Conservation (phyloP, 768 basidiomycete species). For the Boletus rubroflammeus region DNA sequence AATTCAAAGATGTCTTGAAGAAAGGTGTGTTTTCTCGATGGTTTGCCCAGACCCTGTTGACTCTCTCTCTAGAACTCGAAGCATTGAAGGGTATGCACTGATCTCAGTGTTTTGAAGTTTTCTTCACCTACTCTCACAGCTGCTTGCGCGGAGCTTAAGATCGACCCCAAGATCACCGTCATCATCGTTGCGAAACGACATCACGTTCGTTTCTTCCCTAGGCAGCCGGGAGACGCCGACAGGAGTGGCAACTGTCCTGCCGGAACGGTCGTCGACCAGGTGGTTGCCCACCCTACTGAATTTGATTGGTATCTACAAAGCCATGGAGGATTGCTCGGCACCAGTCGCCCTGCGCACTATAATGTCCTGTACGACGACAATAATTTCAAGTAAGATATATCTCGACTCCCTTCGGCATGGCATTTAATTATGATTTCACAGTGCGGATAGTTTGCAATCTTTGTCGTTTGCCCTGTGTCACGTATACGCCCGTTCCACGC, state of each 20-base stretch:
- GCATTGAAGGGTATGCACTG: slow-evolving; percentile 48
- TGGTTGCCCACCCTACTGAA: slow-evolving; percentile 66
- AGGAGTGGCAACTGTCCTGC: slow-evolving; percentile 71
- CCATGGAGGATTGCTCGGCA: slow-evolving; percentile 75
- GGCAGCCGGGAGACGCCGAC: slow-evolving; percentile 45
- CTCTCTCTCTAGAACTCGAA: slow-evolving; percentile 46
- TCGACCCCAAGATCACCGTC: slow-evolving; percentile 66
- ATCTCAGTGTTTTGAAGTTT: background rate
- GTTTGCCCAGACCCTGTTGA: background rate
- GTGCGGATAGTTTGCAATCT: slow-evolving; percentile 65
- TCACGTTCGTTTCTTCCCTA: slow-evolving; percentile 53
- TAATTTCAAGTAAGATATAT: slow-evolving; percentile 45
- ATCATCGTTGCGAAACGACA: slow-evolving; percentile 71
- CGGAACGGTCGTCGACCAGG: slow-evolving; percentile 73
- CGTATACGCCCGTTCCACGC: slow-evolving; percentile 75
- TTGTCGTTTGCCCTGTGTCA: slow-evolving; percentile 76
- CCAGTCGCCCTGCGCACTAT: slow-evolving; percentile 65
- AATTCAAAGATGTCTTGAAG: slow-evolving; percentile 48
- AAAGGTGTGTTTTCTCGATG: slow-evolving; percentile 39
- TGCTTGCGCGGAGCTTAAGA: slow-evolving; percentile 57
- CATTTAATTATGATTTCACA: slow-evolving; percentile 25
- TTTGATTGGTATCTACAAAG: slow-evolving; percentile 78
- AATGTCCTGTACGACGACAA: slow-evolving; percentile 47
- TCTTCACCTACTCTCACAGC: slow-evolving; percentile 35
- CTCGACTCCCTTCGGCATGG: background rate